Base-by-base conservation (phyloP, 306 rosid genomes). In the Luffa acutangula region DNA sequence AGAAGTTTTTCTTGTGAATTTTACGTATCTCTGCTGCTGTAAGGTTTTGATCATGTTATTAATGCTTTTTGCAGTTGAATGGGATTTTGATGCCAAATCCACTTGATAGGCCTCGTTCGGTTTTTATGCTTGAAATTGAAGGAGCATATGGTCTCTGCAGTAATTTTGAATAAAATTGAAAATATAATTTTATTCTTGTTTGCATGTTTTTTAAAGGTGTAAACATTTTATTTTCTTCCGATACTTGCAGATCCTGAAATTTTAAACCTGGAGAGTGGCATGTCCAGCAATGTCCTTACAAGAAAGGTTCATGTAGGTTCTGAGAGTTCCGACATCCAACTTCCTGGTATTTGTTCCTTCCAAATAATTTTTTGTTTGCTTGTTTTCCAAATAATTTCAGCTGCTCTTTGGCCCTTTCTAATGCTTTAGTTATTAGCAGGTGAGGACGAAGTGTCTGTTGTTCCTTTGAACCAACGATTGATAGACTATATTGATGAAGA, bases 1-100 rank as follows among this genome's bases (percentile, higher is more conserved):
- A 62, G 9, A 78, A 51, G 36, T 76, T 63, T 76, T 57, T 45
- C 45, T 49, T 33, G 31, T 51, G 49, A 69, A 84, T 75, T 31
- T 42, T 76, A 80, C 33, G 1, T 77, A 42, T 67, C 46, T 53
- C 58, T 46, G 25, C 13, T 13, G 12, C 17, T 75, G 18, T 7
- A 63, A 76, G 78, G 70, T 80, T 82, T 84, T 53, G 83, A 78
- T 71, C 37, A 42, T 74, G 13, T 63, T 80, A 10, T 82, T 78
- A 6, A 78, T 73, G 66, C 42, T 42, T 79, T 87, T 48, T 81
- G 85, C 97, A 95, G 99, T 87, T 96, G 87, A 91, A 93, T 87
- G 93, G 85, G 63, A 77, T 96, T 82, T 89, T 96, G 60, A 60
- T 37, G 75, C 99, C 99, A 51, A 91, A 96, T 90, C 99, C 99